Conservation (phyloP, 2,329 filamentous ascomycete genomes). For the Trichoderma breve region DNA sequence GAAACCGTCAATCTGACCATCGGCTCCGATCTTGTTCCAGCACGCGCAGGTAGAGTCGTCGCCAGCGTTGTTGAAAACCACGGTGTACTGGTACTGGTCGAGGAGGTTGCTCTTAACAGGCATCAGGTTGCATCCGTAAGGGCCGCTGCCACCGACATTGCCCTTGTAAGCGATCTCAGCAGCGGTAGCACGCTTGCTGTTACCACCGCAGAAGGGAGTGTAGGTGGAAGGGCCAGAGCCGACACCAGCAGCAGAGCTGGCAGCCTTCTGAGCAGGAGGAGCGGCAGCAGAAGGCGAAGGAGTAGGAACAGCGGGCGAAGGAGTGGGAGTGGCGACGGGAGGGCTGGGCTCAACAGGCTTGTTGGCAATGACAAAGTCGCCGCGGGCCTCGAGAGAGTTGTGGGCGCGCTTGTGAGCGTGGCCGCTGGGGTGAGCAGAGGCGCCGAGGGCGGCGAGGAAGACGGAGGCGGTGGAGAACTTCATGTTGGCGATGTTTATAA, state of each 20-base stretch:
- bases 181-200: constrained; percentile 46
- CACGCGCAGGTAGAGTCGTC: constrained; percentile 40
- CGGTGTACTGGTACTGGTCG: constrained; percentile 44
- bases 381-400: constrained; percentile 32
- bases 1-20: constrained; percentile 47
- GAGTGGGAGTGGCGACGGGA: constrained; percentile 17
- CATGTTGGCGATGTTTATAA: constrained; percentile 33
- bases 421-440: constrained; percentile 41
- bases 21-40: constrained; percentile 54
- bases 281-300: constrained; percentile 22
- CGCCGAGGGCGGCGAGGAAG: constrained; percentile 41
- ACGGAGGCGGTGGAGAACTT: constrained; percentile 41
- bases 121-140: constrained; percentile 55
- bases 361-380: constrained; percentile 36
- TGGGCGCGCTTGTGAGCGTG: constrained; percentile 38
- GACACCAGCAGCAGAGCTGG: constrained; percentile 18
- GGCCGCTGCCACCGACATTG: constrained; percentile 42
- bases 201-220: constrained; percentile 38
- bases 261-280: constrained; percentile 5
- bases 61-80: constrained; percentile 41
- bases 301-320: constrained; percentile 19
- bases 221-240: constrained; percentile 24
- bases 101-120: constrained; percentile 37
- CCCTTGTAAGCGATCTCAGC: constrained; percentile 48
- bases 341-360: constrained; percentile 31